Base-by-base conservation (phyloP, 176 grass and related monocot genomes). In the Guadua angustifolia region DNA sequence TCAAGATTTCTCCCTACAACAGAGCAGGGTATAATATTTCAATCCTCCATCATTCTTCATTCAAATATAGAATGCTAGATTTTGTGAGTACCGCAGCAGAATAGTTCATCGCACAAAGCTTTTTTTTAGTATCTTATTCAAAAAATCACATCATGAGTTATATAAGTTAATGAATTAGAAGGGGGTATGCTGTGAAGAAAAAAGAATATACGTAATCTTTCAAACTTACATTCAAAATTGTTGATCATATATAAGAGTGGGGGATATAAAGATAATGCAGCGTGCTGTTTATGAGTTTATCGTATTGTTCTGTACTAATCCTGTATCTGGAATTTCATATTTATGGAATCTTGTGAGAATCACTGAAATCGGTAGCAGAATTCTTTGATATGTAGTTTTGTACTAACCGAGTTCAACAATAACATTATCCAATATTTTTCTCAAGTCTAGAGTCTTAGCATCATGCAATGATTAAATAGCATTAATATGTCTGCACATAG, bases 1-100 rank as follows among this genome's bases (percentile, higher is more conserved):
- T 94, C 95, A 71, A 91, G 95, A 71, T 84, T 97, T 92, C 87
- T 88, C 56, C 80, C 84, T 79, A 73, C 45, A 69, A 97, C 95
- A 36, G 88, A 94, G 73, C 77, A 94, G 19, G 65, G 92, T 94
- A 93, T 35, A 17, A 18, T 16, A 36, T 73, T 72, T 18, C 17
- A 24, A 1, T 83, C 21, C 33, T 46, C 36, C 21, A 15, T 60
- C 9, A 47, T 78, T 78, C 26, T 82, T 26, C 16, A 24, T 19
- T 24, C 52, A 71, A 82, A 29, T 60, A 40, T 59, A 59, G 24
- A 66, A 6, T 80, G 5, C 4, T 81, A 44, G 8, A 52, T 50
- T 21, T 43, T 55, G 2, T 9, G 1, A 33, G 25, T 79, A 19
- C 5, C 17, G 17, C 56, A 7, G 26, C 29, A 52, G 14, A 36